Percentiles rank a stretch among this genome's conserved stretches.
Evolutionary conservation across 164 flowering plant species (phyloP).

Genomic region (Kingdonia uniflora): DNA sequence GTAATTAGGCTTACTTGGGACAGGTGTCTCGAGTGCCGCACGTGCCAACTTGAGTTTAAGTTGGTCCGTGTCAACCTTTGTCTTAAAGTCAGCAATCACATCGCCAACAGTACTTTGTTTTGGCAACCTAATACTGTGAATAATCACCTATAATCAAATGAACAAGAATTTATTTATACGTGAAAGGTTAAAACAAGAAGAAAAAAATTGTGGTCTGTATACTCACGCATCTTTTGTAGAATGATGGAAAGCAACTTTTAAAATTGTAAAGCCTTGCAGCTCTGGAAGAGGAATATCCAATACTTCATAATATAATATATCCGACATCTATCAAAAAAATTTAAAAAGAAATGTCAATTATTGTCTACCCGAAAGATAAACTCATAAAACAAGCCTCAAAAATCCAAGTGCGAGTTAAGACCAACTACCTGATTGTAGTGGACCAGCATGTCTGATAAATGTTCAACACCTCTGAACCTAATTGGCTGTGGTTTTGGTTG

Average conservation of each 20-base stretch:
- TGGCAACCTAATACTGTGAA: constrained; percentile 44
- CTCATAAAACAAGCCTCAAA: neutral
- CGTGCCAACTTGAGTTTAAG: too few species aligned
- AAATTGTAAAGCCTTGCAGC: constrained; percentile 43
- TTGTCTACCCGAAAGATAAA: neutral
- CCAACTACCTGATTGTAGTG: constrained; percentile 67
- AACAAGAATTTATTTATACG: neutral
- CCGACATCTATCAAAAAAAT: constrained; percentile 38
- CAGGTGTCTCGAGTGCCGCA: too few species aligned
- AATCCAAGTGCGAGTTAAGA: neutral
- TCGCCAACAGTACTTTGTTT: constrained; percentile 54
- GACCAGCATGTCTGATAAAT: constrained; percentile 59
- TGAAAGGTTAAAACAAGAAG: neutral
- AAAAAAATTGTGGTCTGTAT: neutral
- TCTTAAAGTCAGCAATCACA: constrained; percentile 38
- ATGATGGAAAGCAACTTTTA: constrained; percentile 42
- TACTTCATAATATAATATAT: constrained; percentile 75
- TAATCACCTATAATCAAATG: constrained; percentile 27
- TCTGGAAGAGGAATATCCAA: constrained; percentile 80
- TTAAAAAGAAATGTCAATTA: neutral
- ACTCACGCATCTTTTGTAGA: constrained; percentile 42
- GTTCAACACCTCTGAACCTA: constrained; percentile 54
- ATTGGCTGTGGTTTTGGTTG: constrained; percentile 70
- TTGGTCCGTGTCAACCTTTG: too few species aligned
- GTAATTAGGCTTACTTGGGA: too few species aligned